Conservation (phyloP, 371 early-diverging fungal species). For the Massospora cicadina region DNA sequence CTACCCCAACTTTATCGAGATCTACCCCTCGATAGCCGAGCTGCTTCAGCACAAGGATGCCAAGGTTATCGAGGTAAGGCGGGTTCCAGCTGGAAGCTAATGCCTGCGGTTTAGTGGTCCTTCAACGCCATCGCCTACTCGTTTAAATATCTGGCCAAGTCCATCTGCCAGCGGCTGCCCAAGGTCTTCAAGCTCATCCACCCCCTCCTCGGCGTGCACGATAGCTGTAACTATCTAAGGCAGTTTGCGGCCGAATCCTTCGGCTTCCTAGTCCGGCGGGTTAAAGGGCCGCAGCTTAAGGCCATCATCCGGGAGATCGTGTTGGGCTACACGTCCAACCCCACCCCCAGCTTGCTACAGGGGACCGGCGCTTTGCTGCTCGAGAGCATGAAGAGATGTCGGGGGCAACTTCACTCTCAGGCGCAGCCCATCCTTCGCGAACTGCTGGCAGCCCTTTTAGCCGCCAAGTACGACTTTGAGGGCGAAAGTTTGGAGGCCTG, state of each 20-base stretch:
- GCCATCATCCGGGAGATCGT: conserved; percentile 36
- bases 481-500: conserved; percentile 9
- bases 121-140: conserved; percentile 78
- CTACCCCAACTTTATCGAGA: conserved; percentile 47
- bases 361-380: conserved; percentile 62
- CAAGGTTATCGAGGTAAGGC: conserved; percentile 49
- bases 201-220: conserved; percentile 44
- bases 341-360: conserved; percentile 35
- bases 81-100: neutral
- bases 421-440: conserved; percentile 26
- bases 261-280: conserved; percentile 71
- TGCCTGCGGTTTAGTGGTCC: conserved; percentile 27
- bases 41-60: conserved; percentile 45
- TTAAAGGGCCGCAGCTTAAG: conserved; percentile 32
- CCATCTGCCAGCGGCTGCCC: conserved; percentile 42
- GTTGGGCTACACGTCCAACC: conserved; percentile 25
- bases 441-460: conserved; percentile 16
- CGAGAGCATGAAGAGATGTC: conserved; percentile 53
- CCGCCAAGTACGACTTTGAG: neutral
- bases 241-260: conserved; percentile 83
- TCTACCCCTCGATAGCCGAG: conserved; percentile 38
- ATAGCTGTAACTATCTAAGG: conserved; percentile 54
- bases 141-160: conserved; percentile 68
- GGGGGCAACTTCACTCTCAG: conserved; percentile 36
- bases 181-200: conserved; percentile 51